These are phyloP conservation scores for Barbarea vulgaris DNA, from an alignment of 345 rosid species.

Conservation along the genomic window DNA sequence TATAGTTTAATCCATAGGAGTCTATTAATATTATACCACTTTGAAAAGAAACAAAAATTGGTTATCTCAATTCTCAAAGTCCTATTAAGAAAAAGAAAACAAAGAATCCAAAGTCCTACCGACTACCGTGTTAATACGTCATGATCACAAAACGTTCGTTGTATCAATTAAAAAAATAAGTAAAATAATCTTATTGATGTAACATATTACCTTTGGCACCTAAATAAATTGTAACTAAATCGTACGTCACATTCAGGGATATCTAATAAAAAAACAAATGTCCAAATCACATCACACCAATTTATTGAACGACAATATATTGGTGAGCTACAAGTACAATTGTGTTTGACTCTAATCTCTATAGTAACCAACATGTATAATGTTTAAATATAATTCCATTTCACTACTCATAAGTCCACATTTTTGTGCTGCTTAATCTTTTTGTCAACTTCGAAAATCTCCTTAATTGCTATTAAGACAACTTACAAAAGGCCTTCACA, in stretches of 20 bases:
- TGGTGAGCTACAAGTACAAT: background rate
- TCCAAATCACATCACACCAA: slow-evolving; percentile 10
- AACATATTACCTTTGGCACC: slow-evolving; percentile 21
- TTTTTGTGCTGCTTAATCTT: slow-evolving; percentile 5
- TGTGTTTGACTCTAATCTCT: background rate
- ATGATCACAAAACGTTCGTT: slow-evolving; percentile 16
- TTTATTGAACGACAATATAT: background rate
- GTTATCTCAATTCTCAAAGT: slow-evolving; percentile 1
- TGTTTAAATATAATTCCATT: background rate
- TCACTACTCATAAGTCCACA: background rate
- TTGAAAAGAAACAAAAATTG: background rate
- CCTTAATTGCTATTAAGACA: background rate
- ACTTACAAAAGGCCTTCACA: background rate
- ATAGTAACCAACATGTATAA: background rate
- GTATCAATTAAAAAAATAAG: background rate
- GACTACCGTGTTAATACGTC: slow-evolving; percentile 30
- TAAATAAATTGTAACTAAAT: slow-evolving; percentile 7
- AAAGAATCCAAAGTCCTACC: slow-evolving; percentile 7
- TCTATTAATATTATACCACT: background rate
- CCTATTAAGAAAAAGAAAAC: background rate
- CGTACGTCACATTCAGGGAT: background rate
- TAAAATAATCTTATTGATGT: slow-evolving; percentile 23
- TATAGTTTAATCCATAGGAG: background rate
- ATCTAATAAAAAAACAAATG: background rate
- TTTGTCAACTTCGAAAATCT: background rate